Percentiles rank a stretch among this genome's conserved stretches.
Evolutionary conservation across 345 rosid species (phyloP).

Genomic region (Populus deltoides): DNA sequence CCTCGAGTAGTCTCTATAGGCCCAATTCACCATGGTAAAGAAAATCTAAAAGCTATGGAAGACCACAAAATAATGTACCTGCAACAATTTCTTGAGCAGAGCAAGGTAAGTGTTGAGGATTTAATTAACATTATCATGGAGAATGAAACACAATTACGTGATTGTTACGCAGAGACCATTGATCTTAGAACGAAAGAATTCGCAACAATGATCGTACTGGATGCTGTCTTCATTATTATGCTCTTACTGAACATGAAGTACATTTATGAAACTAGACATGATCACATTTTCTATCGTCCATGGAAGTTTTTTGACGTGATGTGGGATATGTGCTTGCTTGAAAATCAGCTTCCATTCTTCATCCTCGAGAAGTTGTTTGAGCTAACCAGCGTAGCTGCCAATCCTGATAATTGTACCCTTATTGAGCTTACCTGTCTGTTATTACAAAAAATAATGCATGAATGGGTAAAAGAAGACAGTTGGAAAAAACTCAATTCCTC

Average conservation of each 20-base stretch:
- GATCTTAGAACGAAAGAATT: not conserved
- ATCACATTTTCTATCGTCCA: too few species aligned
- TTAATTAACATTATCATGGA: not conserved
- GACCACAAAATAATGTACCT: slow-evolving; percentile 10
- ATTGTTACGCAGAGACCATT: not conserved
- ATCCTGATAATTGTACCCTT: rapidly evolving
- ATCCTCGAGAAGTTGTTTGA: too few species aligned
- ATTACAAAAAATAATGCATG: rapidly evolving
- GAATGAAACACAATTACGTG: not conserved
- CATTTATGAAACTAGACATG: too few species aligned
- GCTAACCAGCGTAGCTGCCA: too few species aligned
- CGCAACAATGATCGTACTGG: slow-evolving; percentile 2
- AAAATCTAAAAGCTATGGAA: not conserved
- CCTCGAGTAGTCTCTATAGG: not conserved
- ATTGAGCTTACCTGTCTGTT: too few species aligned
- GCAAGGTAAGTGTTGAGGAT: not conserved
- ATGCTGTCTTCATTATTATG: slow-evolving; percentile 10
- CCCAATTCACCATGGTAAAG: not conserved
- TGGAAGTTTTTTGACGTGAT: rapidly evolving
- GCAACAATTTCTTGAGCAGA: not conserved
- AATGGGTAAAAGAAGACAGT: not conserved
- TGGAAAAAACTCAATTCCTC: not conserved
- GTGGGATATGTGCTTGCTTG: too few species aligned
- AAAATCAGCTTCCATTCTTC: too few species aligned
- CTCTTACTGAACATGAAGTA: not conserved